Evolutionary conservation across 768 basidiomycete species (phyloP).

Genomic region (Tylopilus cervinicoccineus): DNA sequence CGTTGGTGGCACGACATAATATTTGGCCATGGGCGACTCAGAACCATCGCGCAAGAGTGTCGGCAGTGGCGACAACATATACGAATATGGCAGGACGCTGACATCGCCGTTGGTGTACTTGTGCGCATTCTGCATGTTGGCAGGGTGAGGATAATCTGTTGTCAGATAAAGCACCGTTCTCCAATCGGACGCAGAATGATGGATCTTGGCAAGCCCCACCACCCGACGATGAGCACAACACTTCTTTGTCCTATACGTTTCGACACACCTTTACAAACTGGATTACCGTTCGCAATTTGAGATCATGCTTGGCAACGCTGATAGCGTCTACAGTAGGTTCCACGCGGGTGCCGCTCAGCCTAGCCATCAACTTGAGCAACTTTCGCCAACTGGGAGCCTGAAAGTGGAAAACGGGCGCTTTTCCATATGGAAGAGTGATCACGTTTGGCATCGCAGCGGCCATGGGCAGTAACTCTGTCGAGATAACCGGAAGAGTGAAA

Average conservation of each 20-base stretch:
- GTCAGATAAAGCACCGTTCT: constrained; percentile 74
- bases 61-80: constrained; percentile 55
- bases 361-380: constrained; percentile 70
- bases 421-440: constrained; percentile 69
- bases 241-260: background rate
- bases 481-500: constrained; percentile 56
- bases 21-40: constrained; percentile 62
- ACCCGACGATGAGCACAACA: background rate
- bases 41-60: constrained; percentile 59
- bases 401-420: constrained; percentile 64
- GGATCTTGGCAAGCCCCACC: constrained; percentile 40
- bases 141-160: constrained; percentile 62
- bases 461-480: constrained; percentile 44
- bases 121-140: constrained; percentile 38
- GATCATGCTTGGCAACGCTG: constrained; percentile 49
- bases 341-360: constrained; percentile 63
- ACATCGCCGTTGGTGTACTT: constrained; percentile 58
- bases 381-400: constrained; percentile 74
- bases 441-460: constrained; percentile 60
- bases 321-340: constrained; percentile 70
- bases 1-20: constrained; percentile 66
- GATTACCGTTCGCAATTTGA: constrained; percentile 67
- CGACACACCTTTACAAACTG: constrained; percentile 70
- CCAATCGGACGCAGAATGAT: constrained; percentile 60
- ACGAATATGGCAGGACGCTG: constrained; percentile 68